Percentiles rank a stretch among this genome's conserved stretches.
phyloP scores from a whole-genome alignment of 2,329 filamentous ascomycete species.

The Colletotrichum sidae region DNA sequence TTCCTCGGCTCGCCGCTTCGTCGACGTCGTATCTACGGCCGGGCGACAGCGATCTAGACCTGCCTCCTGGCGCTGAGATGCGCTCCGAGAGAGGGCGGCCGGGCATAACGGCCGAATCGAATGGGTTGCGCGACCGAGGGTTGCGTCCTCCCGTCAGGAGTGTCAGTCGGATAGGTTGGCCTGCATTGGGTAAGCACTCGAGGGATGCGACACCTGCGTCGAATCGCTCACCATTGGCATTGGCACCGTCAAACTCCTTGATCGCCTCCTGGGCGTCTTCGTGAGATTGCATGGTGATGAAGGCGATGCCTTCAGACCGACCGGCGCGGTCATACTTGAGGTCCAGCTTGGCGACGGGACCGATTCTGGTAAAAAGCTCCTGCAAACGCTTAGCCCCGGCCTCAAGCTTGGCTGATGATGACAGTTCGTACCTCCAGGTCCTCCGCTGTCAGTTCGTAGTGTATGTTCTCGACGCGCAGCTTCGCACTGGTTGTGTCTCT shows the following conservation, averaged over 20 bases:
- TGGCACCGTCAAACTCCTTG: constrained; percentile 86
- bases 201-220: neutral
- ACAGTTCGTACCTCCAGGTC: constrained; percentile 76
- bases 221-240: constrained; percentile 76
- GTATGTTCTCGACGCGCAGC: constrained; percentile 87
- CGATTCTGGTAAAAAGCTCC: constrained; percentile 86
- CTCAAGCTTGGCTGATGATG: too few species aligned
- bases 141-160: constrained; percentile 67
- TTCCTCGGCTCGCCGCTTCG: constrained; percentile 72
- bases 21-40: constrained; percentile 60
- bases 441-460: constrained; percentile 89
- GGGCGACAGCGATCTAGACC: constrained; percentile 74
- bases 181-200: constrained; percentile 48
- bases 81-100: constrained; percentile 70
- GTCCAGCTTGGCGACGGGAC: constrained; percentile 74
- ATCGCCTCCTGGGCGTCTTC: constrained; percentile 81
- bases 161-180: constrained; percentile 82
- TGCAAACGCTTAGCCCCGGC: constrained; percentile 52
- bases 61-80: constrained; percentile 64
- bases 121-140: constrained; percentile 61
- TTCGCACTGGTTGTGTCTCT: constrained; percentile 72
- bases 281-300: constrained; percentile 79
- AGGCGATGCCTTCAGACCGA: constrained; percentile 86
- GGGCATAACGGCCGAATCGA: constrained; percentile 66
- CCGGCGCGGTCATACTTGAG: constrained; percentile 89